Evolutionary conservation across 164 flowering plant species (phyloP).

Genomic region (Paratinospora sagittata): DNA sequence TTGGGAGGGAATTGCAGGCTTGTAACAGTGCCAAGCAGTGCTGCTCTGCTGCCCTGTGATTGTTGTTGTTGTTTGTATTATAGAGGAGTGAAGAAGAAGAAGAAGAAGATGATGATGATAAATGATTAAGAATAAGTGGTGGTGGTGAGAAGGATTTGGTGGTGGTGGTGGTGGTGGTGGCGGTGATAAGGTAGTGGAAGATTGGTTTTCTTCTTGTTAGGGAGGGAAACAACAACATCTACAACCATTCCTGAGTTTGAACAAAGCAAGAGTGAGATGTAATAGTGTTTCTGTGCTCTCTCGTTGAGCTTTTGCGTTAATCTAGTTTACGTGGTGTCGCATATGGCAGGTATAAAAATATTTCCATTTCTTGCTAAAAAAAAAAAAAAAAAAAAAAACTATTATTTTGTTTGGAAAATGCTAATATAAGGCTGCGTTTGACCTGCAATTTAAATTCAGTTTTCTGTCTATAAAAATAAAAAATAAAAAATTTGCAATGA

Average conservation of each 20-base stretch:
- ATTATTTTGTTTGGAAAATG: no score
- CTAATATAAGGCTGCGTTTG: no score
- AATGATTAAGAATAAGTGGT: neutral
- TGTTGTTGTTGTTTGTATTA: neutral
- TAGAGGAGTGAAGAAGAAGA: no score
- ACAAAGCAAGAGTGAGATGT: neutral
- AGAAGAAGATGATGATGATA: neutral
- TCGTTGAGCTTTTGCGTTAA: no score
- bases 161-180: neutral
- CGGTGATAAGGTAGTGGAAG: neutral
- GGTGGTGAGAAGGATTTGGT: neutral
- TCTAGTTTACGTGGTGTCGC: no score
- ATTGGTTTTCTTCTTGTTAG: neutral
- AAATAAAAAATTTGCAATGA: no score
- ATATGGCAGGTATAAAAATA: no score
- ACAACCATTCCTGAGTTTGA: neutral
- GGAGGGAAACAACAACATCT: neutral
- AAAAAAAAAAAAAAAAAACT: no score
- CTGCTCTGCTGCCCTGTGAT: conserved; percentile 17
- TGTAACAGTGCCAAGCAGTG: conserved; percentile 8
- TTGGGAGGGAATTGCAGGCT: conserved; percentile 7
- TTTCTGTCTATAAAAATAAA: no score
- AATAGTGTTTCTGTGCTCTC: neutral
- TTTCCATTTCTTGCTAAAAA: no score
- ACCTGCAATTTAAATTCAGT: no score